Evolutionary conservation across 176 grass and related monocot genomes (phyloP).

Genomic region (Cymbopogon citratus): DNA sequence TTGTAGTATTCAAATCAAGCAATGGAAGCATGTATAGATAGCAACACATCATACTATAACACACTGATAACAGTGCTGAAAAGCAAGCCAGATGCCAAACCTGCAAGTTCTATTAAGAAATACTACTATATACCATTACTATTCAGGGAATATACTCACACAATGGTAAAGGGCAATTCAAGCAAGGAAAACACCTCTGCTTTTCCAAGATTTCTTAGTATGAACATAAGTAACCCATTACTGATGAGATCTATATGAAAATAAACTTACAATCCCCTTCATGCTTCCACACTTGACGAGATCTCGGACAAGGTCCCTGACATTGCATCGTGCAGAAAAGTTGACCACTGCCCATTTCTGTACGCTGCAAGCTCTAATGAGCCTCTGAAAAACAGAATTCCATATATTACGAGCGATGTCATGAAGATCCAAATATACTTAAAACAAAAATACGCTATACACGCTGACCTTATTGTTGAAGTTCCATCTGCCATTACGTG

Average conservation of each 20-base stretch:
- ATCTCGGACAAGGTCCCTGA: too few species aligned
- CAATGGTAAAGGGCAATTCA: neutral
- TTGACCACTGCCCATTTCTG: too few species aligned
- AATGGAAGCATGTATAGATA: neutral
- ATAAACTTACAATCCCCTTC: too few species aligned
- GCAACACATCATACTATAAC: neutral
- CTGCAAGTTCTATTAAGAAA: neutral
- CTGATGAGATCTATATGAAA: neutral
- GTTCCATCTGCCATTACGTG: too few species aligned
- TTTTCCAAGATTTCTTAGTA: neutral
- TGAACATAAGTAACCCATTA: neutral
- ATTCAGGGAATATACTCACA: neutral
- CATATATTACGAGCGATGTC: too few species aligned
- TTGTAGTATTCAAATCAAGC: neutral
- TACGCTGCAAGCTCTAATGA: too few species aligned
- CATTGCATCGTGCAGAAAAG: too few species aligned
- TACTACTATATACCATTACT: neutral
- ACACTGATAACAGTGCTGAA: neutral
- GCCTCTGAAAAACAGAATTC: too few species aligned
- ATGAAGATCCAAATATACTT: too few species aligned
- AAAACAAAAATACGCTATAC: too few species aligned
- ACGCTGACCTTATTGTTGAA: too few species aligned
- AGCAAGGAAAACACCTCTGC: neutral
- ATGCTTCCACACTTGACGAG: too few species aligned
- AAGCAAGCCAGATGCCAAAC: neutral